Evolutionary conservation across 2,329 filamentous ascomycete species (phyloP).

Genomic region (Penicillium fuscoglaucum): DNA sequence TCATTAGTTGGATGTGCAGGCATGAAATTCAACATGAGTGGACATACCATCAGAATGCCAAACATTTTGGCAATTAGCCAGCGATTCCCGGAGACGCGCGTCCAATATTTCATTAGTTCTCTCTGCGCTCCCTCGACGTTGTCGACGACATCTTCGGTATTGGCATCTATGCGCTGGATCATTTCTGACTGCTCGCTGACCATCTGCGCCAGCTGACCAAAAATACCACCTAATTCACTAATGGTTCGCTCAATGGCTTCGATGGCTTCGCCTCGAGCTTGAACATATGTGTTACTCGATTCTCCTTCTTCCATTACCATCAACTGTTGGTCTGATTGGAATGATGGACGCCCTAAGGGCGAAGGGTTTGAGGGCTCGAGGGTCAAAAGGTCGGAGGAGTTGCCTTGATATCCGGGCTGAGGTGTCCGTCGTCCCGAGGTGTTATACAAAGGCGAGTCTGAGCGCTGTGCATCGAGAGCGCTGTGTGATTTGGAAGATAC

Average conservation of each 20-base stretch:
- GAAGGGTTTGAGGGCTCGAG: conserved; percentile 67
- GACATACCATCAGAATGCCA: conserved; percentile 73
- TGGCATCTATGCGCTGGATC: conserved; percentile 95
- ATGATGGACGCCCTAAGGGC: conserved; percentile 48
- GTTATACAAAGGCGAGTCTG: conserved; percentile 82
- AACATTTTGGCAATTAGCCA: conserved; percentile 86
- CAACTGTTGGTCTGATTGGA: conserved; percentile 78
- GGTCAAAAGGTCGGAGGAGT: conserved; percentile 69
- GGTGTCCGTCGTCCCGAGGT: conserved; percentile 70
- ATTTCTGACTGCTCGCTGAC: conserved; percentile 96
- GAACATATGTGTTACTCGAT: conserved; percentile 82
- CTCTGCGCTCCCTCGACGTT: conserved; percentile 97
- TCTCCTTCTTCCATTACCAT: conserved; percentile 93
- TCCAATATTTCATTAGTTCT: conserved; percentile 97
- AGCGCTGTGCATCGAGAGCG: conserved; percentile 64
- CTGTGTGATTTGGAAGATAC: conserved; percentile 75
- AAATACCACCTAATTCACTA: conserved; percentile 84
- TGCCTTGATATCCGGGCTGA: conserved; percentile 53
- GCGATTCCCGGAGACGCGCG: conserved; percentile 85
- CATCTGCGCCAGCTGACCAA: conserved; percentile 93
- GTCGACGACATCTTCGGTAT: conserved; percentile 96
- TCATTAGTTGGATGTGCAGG: conserved; percentile 5
- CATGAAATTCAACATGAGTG: neutral
- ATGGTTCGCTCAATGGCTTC: conserved; percentile 97
- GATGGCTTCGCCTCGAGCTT: conserved; percentile 91